These are phyloP conservation scores for Mucor indicus DNA, from an alignment of 371 early-diverging fungal species.

Conservation along the genomic window DNA sequence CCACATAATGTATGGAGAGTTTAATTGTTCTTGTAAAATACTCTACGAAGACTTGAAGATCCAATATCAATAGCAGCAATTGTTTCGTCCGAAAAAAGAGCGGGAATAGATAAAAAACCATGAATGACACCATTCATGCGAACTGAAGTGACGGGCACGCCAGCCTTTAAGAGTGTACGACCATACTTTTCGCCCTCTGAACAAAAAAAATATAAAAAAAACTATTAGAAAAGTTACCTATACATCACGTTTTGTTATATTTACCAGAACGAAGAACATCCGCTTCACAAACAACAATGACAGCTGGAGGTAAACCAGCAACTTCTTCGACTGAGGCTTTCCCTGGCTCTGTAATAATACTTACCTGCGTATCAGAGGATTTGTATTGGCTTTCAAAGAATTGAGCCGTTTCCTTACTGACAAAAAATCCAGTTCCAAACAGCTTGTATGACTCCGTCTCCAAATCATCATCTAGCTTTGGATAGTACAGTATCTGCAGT, in stretches of 20 bases:
- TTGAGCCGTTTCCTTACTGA: not conserved
- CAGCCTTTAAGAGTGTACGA: constrained; percentile 6
- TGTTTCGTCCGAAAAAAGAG: constrained; percentile 1
- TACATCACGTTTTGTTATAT: not conserved
- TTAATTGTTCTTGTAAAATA: not conserved
- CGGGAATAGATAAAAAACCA: constrained; percentile 11
- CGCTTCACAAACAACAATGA: constrained; percentile 12
- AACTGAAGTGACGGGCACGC: constrained; percentile 7
- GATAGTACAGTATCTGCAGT: constrained; percentile 9
- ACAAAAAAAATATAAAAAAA: not conserved
- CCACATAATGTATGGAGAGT: no score
- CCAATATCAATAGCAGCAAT: not conserved
- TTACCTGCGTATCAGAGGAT: not conserved
- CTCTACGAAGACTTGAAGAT: constrained; percentile 1
- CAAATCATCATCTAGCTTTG: not conserved
- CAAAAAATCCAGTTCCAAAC: not conserved
- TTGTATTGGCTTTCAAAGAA: not conserved
- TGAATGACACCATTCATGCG: constrained; percentile 9
- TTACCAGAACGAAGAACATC: constrained; percentile 22
- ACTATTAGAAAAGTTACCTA: no score
- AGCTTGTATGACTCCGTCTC: constrained; percentile 1
- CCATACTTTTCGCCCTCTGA: constrained; percentile 17
- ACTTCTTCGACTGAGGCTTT: constrained; percentile 10
- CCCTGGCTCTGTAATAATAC: not conserved
- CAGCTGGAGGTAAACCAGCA: constrained; percentile 12